Conservation (phyloP, 257 asterid species). For the Nicotiana undulata region DNA sequence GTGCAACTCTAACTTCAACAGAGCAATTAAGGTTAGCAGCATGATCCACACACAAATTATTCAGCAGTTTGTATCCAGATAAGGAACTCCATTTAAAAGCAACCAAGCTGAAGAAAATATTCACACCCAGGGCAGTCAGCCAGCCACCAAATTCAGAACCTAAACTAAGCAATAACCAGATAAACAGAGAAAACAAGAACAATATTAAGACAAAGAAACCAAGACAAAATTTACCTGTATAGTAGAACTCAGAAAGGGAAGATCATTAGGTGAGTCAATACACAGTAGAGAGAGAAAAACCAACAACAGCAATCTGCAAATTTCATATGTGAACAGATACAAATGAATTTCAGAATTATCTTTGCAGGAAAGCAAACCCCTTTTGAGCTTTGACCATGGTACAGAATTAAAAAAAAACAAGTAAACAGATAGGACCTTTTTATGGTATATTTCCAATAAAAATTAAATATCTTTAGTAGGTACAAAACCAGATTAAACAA, state of each 20-base stretch:
- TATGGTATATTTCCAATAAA: conserved; percentile 17
- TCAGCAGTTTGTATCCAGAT: neutral
- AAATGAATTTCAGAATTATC: conserved; percentile 13
- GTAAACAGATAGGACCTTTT: conserved; percentile 3
- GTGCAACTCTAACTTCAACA: neutral
- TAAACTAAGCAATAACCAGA: neutral
- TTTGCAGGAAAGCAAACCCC: conserved; percentile 15
- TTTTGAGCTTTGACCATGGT: conserved; percentile 24
- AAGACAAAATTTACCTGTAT: conserved; percentile 19
- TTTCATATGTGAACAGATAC: conserved; percentile 5
- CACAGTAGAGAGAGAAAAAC: conserved; percentile 11
- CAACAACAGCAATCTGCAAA: conserved; percentile 27
- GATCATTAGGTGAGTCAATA: conserved; percentile 22
- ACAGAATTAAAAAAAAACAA: conserved; percentile 18
- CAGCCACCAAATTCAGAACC: conserved; percentile 6
- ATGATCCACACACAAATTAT: neutral
- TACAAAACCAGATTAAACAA: conserved; percentile 27
- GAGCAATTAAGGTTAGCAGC: neutral
- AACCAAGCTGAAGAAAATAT: conserved; percentile 1
- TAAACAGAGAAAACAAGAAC: neutral
- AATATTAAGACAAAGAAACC: neutral
- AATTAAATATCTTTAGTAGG: conserved; percentile 34
- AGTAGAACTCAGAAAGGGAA: conserved; percentile 17
- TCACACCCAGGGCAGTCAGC: too few species aligned
- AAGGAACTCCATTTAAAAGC: neutral